Percentiles rank a stretch among this genome's conserved stretches.
Conservation (phyloP, 2,329 filamentous ascomycete species). For the Ascochyta fabae region DNA sequence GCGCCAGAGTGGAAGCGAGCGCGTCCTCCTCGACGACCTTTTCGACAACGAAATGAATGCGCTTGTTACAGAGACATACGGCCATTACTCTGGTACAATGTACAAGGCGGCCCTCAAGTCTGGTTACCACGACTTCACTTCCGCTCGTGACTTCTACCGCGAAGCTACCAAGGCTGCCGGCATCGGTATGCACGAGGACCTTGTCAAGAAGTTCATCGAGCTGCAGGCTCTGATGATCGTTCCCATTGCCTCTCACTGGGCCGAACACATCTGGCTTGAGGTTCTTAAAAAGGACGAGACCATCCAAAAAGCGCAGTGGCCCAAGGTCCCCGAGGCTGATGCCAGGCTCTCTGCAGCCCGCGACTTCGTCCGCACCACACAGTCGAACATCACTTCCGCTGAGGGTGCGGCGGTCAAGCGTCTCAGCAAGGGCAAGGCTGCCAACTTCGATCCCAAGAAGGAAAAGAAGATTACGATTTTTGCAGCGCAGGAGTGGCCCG, state of each 20-base stretch:
- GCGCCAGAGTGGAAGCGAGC: conserved; percentile 69
- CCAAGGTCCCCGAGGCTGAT: conserved; percentile 69
- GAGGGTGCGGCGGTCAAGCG: conserved; percentile 86
- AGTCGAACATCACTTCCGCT: conserved; percentile 82
- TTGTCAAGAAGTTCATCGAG: conserved; percentile 81
- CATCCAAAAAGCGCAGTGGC: conserved; percentile 81
- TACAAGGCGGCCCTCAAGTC: conserved; percentile 55
- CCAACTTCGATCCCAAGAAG: conserved; percentile 85
- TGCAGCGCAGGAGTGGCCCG: conserved; percentile 78
- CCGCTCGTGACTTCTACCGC: conserved; percentile 87
- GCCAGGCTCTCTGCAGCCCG: conserved; percentile 76
- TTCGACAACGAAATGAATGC: conserved; percentile 94
- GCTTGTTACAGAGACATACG: conserved; percentile 77
- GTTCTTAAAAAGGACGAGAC: conserved; percentile 77
- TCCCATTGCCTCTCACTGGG: conserved; percentile 90
- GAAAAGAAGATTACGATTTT: conserved; percentile 91
- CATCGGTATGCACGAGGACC: conserved; percentile 84
- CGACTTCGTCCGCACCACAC: conserved; percentile 77
- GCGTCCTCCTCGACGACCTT: conserved; percentile 81
- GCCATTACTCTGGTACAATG: conserved; percentile 69
- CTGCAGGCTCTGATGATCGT: conserved; percentile 83
- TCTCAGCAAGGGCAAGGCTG: conserved; percentile 89
- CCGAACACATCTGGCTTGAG: conserved; percentile 93
- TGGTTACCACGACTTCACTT: conserved; percentile 88
- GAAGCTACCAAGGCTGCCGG: conserved; percentile 78